Evolutionary conservation across 306 rosid genomes (phyloP).

Genomic region (Trifolium repens): DNA sequence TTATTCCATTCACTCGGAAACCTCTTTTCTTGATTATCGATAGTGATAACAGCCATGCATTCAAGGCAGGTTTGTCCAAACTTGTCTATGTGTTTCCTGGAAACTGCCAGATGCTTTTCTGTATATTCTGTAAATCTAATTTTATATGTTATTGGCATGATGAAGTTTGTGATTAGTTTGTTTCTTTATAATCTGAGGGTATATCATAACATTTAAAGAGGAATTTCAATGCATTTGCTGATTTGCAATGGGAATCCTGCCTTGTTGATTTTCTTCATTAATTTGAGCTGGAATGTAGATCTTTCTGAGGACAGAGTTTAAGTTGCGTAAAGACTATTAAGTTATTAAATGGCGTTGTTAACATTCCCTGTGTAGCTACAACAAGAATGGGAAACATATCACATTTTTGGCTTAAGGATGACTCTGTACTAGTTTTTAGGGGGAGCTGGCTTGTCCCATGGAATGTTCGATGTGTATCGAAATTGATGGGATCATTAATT

Average conservation of each 20-base stretch:
- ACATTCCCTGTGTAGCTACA: slow-evolving; percentile 6
- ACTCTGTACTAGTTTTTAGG: slow-evolving; percentile 6
- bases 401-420: slow-evolving; percentile 30
- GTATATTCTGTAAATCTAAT: slow-evolving; percentile 38
- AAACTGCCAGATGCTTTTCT: slow-evolving; percentile 42
- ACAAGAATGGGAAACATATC: slow-evolving; percentile 24
- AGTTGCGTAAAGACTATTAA: slow-evolving; percentile 20
- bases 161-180: slow-evolving; percentile 26
- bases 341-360: slow-evolving; percentile 9
- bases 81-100: slow-evolving; percentile 57
- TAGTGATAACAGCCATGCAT: slow-evolving; percentile 98
- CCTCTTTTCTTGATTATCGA: slow-evolving; percentile 96
- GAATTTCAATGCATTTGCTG: slow-evolving; percentile 30
- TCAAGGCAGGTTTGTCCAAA: slow-evolving; percentile 99
- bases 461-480: neutral
- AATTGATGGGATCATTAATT: slow-evolving; percentile 4
- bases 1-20: slow-evolving; percentile 92
- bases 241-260: slow-evolving; percentile 1
- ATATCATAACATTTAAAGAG: slow-evolving; percentile 16
- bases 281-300: slow-evolving; percentile 29
- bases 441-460: slow-evolving; percentile 5
- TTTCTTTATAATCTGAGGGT: slow-evolving; percentile 28
- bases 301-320: slow-evolving; percentile 7
- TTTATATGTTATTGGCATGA: slow-evolving; percentile 25
- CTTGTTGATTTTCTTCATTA: slow-evolving; percentile 23